Base-by-base conservation (phyloP, 805 yeast species). In the Kodamaea laetipori region DNA sequence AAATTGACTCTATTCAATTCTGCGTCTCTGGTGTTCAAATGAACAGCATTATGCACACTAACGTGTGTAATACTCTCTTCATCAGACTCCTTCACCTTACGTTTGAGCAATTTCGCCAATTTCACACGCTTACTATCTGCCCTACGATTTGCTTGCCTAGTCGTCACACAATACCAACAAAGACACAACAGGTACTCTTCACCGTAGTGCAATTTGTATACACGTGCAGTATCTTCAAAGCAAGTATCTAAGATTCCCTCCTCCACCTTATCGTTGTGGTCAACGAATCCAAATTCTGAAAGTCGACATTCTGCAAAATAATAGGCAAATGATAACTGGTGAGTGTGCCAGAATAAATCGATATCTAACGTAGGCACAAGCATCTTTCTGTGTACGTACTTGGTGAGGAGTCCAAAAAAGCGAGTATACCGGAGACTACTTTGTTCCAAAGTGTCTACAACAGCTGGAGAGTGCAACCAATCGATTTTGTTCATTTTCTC, bases 281-380 rank as follows among this genome's bases (percentile, higher is more conserved):
- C 44, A 27, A 39, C 32, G 41, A 42, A 47, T 21, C 43, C 38
- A 26, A 31, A 58, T 53, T 21, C 12, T 24, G 47, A 50, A 21
- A 49, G 56, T 4, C 49, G 33, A 37, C 56, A 50, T 17, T 46
- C 50, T 6, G 13, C 25, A 24, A 53, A 45, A 41, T 60, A 58
- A 15, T 42, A 27, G 33, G 34, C 37, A 39, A 47, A 40, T 6
- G 50, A 34, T 10, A 61, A 46, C 27, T 56, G 62, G 41, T 61
- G 64, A 3, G 66, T 61, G 34, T 55, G 63, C 66, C 66, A 60
- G 3, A 59, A 31, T 32, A 61, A 46, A 30, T 60, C 64, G 21
- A 61, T 57, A 30, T 61, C 65, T 36, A 61, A 47, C 2, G 64
- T 58, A 1, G 66, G 65, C 1, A 59, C 58, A 16, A 51, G 32